These are phyloP conservation scores for Paratinospora sagittata DNA, from an alignment of 164 flowering plant species.

Conservation along the genomic window DNA sequence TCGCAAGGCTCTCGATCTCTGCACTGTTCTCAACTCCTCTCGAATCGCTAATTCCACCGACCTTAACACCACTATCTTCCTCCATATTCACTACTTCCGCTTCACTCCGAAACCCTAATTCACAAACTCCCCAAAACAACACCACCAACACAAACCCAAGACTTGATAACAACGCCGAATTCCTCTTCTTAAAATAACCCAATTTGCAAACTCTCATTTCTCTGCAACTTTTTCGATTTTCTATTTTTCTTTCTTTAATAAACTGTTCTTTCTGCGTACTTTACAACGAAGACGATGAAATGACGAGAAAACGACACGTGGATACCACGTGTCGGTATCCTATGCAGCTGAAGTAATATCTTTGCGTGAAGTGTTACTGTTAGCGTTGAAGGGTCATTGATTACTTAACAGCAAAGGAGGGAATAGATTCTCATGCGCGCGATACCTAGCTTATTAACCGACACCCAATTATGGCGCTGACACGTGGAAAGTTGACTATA, in stretches of 20 bases:
- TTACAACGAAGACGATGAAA: not conserved
- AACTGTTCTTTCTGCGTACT: too few relatives aligned
- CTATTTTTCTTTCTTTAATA: too few relatives aligned
- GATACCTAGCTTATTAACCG: too few relatives aligned
- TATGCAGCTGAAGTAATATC: too few relatives aligned
- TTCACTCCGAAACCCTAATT: conserved; percentile 14
- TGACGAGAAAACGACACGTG: not conserved
- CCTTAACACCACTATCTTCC: conserved; percentile 15
- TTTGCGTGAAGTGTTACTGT: not conserved
- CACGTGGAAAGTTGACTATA: too few relatives aligned
- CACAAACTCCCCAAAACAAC: not conserved
- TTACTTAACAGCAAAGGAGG: not conserved
- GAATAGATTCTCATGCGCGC: too few relatives aligned
- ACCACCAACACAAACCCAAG: not conserved
- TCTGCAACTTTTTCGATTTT: too few relatives aligned
- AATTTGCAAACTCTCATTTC: too few relatives aligned
- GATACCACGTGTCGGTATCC: not conserved
- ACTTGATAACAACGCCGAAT: too few relatives aligned
- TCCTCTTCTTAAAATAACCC: too few relatives aligned
- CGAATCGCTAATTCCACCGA: conserved; percentile 34
- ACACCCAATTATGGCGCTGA: too few relatives aligned
- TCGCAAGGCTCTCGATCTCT: conserved; percentile 34
- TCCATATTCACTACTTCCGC: too few relatives aligned
- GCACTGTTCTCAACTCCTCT: conserved; percentile 25
- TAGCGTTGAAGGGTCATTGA: not conserved